Percentiles rank a stretch among this genome's conserved stretches.
Conservation (phyloP, 208 protist genomes). For the Acanthamoeba healyi region DNA sequence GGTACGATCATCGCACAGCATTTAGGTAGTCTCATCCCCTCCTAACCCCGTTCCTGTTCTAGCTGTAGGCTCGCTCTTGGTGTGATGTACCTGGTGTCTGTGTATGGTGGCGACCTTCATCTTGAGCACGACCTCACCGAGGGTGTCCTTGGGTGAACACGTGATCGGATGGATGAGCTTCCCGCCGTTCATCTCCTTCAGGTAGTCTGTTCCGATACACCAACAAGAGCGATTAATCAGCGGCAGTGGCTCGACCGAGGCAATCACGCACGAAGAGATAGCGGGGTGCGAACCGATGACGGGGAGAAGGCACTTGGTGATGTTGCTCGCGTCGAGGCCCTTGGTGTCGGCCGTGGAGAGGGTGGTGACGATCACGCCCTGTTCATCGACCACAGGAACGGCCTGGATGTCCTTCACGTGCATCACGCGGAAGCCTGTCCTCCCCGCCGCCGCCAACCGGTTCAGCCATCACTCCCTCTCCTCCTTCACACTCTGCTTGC, state of each 20-base stretch:
- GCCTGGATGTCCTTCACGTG: conserved; percentile 63
- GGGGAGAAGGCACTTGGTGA: conserved; percentile 8
- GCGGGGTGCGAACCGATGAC: neutral
- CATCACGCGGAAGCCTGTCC: conserved; percentile 32
- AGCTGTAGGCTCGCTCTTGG: too few relatives aligned
- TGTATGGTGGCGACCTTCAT: conserved; percentile 38
- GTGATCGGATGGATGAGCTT: conserved; percentile 46
- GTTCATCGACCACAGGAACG: conserved; percentile 7
- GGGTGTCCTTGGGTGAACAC: conserved; percentile 17
- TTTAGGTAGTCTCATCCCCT: too few relatives aligned
- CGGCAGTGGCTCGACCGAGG: neutral
- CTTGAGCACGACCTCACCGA: conserved; percentile 23
- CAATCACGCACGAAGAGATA: neutral
- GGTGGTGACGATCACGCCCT: conserved; percentile 57
- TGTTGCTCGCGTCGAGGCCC: conserved; percentile 11
- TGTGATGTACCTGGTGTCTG: conserved; percentile 49
- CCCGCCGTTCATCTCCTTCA: conserved; percentile 60
- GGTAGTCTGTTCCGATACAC: neutral
- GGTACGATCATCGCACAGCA: too few relatives aligned
- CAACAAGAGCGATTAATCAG: neutral
- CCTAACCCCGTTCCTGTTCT: too few relatives aligned
- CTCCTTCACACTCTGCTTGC: neutral
- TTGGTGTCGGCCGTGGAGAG: conserved; percentile 34
- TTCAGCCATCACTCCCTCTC: neutral
- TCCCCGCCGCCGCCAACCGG: too few relatives aligned